phyloP scores from a whole-genome alignment of 805 yeast species.

The Lipomyces starkeyi region DNA sequence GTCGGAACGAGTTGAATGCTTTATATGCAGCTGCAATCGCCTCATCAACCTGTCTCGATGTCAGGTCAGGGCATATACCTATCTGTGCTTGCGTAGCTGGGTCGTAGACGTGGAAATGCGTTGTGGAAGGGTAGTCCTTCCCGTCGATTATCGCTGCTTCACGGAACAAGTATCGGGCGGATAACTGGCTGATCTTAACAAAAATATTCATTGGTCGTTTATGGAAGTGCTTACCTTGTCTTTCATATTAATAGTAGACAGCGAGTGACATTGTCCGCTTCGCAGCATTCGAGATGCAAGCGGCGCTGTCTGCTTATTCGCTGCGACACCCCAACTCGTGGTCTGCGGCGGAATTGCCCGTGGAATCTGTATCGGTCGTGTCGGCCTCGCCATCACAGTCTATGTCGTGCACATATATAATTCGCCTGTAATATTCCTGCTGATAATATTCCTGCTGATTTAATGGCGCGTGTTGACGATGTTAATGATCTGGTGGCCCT shows the following conservation, averaged over 20 bases:
- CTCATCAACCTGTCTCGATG: slow-evolving; percentile 54
- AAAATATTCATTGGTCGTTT: neutral
- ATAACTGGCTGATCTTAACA: neutral
- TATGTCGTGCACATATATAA: neutral
- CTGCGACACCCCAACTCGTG: neutral
- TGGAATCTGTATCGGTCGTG: neutral
- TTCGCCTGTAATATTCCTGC: neutral
- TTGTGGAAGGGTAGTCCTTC: neutral
- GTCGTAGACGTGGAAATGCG: slow-evolving; percentile 53
- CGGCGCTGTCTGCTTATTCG: neutral
- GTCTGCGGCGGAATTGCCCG: neutral
- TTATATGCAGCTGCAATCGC: slow-evolving; percentile 63
- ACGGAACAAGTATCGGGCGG: neutral
- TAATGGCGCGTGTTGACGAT: neutral
- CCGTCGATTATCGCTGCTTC: neutral
- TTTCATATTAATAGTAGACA: neutral
- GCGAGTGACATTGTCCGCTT: neutral
- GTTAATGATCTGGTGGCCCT: neutral
- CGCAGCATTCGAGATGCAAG: neutral
- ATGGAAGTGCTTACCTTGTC: neutral
- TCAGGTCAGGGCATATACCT: slow-evolving; percentile 62
- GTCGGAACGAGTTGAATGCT: slow-evolving; percentile 60
- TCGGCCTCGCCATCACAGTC: neutral
- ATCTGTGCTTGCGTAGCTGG: slow-evolving; percentile 69
- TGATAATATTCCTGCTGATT: neutral